Conservation (phyloP, 371 early-diverging fungal genomes). For the Globomyces sp. region DNA sequence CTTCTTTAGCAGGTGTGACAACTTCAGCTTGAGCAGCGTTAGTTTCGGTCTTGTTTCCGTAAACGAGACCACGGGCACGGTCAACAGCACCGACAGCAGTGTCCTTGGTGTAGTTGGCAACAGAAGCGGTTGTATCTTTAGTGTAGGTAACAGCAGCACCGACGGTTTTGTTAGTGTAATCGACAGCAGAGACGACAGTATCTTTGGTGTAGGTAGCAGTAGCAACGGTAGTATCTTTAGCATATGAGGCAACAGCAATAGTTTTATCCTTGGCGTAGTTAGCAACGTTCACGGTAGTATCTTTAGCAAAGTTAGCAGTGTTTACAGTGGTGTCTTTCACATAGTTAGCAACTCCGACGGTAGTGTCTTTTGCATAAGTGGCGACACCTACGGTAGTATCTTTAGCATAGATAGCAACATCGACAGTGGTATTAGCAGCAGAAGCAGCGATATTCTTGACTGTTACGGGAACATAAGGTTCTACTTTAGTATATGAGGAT, state of each 20-base stretch:
- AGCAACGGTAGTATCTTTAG: neutral
- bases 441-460: neutral
- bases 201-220: constrained; percentile 5
- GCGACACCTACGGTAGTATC: neutral
- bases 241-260: no score
- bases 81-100: neutral
- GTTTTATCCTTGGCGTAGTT: no score
- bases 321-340: neutral
- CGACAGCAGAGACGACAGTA: neutral
- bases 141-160: neutral
- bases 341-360: neutral
- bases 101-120: neutral
- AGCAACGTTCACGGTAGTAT: neutral
- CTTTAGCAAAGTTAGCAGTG: neutral
- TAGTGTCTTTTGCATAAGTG: neutral
- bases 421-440: neutral
- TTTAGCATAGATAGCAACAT: neutral
- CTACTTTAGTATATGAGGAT: constrained; percentile 4
- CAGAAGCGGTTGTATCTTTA: neutral
- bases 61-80: neutral
- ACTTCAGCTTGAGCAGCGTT: neutral
- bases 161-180: neutral
- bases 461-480: neutral
- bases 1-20: neutral
- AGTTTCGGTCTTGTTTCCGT: neutral